Evolutionary conservation across 2,329 filamentous ascomycete genomes (phyloP).

Genomic region (Ascochyta viciae-villosae): DNA sequence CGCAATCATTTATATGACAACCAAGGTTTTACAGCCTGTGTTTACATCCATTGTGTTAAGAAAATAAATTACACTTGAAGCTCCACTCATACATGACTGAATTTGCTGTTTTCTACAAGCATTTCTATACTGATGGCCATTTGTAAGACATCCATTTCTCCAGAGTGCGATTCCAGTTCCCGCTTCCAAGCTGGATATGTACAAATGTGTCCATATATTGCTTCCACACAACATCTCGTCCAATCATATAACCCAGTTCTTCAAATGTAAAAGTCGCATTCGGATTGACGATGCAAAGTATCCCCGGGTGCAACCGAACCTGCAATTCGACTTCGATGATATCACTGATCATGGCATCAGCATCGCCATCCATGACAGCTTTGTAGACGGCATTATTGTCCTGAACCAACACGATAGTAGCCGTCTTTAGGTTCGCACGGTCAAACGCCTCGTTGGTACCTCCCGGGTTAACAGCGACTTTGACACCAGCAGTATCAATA

Average conservation of each 20-base stretch:
- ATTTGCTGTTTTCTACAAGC: background rate
- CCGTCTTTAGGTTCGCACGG: conserved; percentile 17
- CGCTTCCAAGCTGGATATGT: conserved; percentile 16
- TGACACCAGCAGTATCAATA: conserved; percentile 20
- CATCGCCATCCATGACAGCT: conserved; percentile 20
- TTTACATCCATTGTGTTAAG: no score
- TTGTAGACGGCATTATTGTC: conserved; percentile 23
- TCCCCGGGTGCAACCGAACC: conserved; percentile 15
- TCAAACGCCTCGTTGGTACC: conserved; percentile 25
- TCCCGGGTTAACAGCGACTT: conserved; percentile 19
- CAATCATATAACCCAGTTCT: conserved; percentile 20
- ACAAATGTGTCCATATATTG: conserved; percentile 22
- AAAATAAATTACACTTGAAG: no score
- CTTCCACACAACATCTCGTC: conserved; percentile 19
- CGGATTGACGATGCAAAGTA: conserved; percentile 16
- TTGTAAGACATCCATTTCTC: conserved; percentile 26
- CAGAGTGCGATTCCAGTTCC: conserved; percentile 20
- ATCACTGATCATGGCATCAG: conserved; percentile 24
- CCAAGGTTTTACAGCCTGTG: no score
- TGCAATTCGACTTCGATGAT: conserved; percentile 23
- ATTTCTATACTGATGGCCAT: conserved; percentile 20
- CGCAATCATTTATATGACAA: no score
- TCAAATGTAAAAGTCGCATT: conserved; percentile 22
- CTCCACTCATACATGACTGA: background rate
- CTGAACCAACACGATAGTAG: conserved; percentile 15